Percentiles rank a stretch among this genome's conserved stretches.
These are phyloP conservation scores for Alternaria sp. DNA, from an alignment of 2,329 filamentous ascomycete genomes.

Conservation along the genomic window DNA sequence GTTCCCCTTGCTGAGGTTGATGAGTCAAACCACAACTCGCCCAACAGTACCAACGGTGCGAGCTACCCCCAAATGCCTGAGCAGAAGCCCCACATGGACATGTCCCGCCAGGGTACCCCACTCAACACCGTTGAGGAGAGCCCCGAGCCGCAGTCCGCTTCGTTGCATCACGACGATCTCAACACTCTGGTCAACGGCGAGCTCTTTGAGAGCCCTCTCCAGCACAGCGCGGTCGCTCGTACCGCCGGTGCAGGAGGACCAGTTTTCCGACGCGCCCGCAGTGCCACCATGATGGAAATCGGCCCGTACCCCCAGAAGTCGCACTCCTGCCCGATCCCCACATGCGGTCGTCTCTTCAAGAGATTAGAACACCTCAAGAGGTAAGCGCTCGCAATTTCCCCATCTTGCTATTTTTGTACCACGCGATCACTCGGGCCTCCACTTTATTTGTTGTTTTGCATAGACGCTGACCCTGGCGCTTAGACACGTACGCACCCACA, in stretches of 20 bases:
- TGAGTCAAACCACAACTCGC: conserved; percentile 78
- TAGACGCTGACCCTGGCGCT: conserved; percentile 57
- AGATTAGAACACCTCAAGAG: conserved; percentile 98
- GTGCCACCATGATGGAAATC: conserved; percentile 94
- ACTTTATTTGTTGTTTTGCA: conserved; percentile 44
- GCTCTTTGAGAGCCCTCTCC: conserved; percentile 53
- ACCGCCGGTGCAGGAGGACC: conserved; percentile 69
- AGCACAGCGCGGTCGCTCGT: conserved; percentile 65
- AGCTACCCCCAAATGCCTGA: conserved; percentile 68
- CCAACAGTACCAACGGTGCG: conserved; percentile 71
- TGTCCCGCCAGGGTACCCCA: conserved; percentile 91
- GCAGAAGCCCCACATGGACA: conserved; percentile 74
- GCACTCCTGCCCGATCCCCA: conserved; percentile 98
- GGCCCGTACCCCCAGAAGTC: conserved; percentile 97
- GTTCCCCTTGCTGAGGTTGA: conserved; percentile 81
- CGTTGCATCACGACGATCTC: conserved; percentile 74
- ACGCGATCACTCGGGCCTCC: conserved; percentile 12
- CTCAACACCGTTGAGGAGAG: conserved; percentile 83
- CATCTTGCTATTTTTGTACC: conserved; percentile 14
- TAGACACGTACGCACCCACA: conserved; percentile 99
- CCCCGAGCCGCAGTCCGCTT: conserved; percentile 73
- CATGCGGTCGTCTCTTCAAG: conserved; percentile 97
- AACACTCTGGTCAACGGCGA: conserved; percentile 51
- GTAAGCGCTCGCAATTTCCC: conserved; percentile 66
- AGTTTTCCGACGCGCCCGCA: conserved; percentile 86